Evolutionary conservation across 2,329 filamentous ascomycete genomes (phyloP), one percentile per base, ranked within the genome.

Genomic region (Thelonectria blattea): DNA sequence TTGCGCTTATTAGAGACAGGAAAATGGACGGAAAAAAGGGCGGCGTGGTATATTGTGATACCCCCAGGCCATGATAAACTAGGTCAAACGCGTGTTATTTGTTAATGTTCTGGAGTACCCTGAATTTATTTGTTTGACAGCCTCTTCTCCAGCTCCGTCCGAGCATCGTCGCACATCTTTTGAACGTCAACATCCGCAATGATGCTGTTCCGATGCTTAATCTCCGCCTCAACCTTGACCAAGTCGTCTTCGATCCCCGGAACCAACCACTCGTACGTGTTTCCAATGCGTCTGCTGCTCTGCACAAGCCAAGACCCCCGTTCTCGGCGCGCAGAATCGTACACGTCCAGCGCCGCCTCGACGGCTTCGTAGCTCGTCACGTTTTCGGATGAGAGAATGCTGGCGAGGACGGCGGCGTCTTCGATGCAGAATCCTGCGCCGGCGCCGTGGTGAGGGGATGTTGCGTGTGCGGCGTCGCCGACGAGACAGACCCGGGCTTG

Each of bases 381-480:
- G 5, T 17, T 43, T 10, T 53, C 27, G 30, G 50, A 39, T 1
- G 56, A 46, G 12, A 59, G 39, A 5, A 59, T 39, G 47, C 30
- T 32, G 4, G 56, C 56, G 3, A 59, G 56, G 15, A 59, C 57
- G 2, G 57, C 57, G 22, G 54, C 54, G 22, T 61, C 59, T 45
- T 61, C 59, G 17, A 61, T 54, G 34, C 59, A 57, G 12, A 61
- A 22, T 2, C 54, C 54, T 3, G 59, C 59, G 5, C 59, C 59
- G 22, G 59, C 54, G 5, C 59, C 59, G 14, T 61, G 59, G 22
- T 61, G 59, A 11, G 59, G 59, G 1, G 49, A 58, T 5, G 59
- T 58, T 7, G 59, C 59, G 24, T 61, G 59, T 3, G 59, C 59
- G 18, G 59, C 59, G 20, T 61, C 59, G 17, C 59, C 59, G 10